These are phyloP conservation scores for Phalaenopsis hybrid DNA, from an alignment of 116 monocot genomes.

Conservation along the genomic window DNA sequence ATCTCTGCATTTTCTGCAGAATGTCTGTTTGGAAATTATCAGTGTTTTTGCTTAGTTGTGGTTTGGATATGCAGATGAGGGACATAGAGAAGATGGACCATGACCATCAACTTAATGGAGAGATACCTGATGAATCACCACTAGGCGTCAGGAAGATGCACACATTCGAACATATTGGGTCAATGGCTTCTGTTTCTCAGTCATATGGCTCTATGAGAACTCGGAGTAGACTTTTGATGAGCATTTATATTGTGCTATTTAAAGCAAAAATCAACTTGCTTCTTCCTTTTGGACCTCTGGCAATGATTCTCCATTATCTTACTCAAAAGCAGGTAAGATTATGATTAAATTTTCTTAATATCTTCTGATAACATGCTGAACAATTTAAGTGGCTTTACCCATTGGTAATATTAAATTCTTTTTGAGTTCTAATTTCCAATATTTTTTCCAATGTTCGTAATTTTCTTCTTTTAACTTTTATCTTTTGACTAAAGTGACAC, in stretches of 20 bases:
- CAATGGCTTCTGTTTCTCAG: conserved; percentile 37
- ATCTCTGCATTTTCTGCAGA: background rate
- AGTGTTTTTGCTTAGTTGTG: too few relatives aligned
- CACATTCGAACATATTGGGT: conserved; percentile 30
- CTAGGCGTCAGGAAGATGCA: too few relatives aligned
- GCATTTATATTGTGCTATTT: conserved; percentile 56
- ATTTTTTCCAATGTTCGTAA: background rate
- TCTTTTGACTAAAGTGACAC: background rate
- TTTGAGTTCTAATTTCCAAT: background rate
- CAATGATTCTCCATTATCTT: conserved; percentile 75
- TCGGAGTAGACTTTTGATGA: conserved; percentile 36
- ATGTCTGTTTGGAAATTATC: background rate
- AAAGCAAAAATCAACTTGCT: conserved; percentile 86
- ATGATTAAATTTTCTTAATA: background rate
- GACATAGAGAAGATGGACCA: too few relatives aligned
- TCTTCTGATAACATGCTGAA: background rate
- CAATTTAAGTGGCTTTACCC: background rate
- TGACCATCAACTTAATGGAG: too few relatives aligned
- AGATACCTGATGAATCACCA: too few relatives aligned
- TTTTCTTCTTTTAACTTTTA: background rate
- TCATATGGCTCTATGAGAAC: conserved; percentile 18
- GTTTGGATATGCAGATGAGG: too few relatives aligned
- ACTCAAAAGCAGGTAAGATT: conserved; percentile 77
- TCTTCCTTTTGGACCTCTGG: conserved; percentile 90
- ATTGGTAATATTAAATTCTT: background rate